Base-by-base conservation (phyloP, 345 rosid genomes). In the Luvunga scandens region DNA sequence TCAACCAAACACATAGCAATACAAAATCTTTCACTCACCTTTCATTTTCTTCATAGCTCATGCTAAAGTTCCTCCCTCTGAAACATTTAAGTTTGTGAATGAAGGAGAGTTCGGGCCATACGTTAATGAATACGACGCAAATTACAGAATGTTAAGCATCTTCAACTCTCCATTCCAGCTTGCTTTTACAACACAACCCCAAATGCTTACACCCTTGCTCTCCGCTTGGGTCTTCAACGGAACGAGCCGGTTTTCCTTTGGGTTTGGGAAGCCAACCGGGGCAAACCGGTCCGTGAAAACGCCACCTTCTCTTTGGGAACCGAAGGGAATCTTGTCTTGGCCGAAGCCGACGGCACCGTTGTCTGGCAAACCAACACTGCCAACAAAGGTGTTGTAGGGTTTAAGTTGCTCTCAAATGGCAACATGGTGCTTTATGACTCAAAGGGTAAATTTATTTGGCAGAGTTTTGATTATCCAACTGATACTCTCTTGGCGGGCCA, bases 211-310 rank as follows among this genome's bases (percentile, higher is more conserved):
- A 91, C 89, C 8, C 71, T 91, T 27, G 92, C 89, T 10, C 72
- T 89, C 0, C 82, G 91, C 13, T 84, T 87, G 79, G 94, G 87
- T 28, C 67, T 64, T 30, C 36, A 30, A 30, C 67, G 67, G 18
- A 6, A 28, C 21, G 67, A 64, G n/a, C 67, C 67, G 10, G 10
- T 64, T 18, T 74, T 80, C 30, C 67, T 90, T 22, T 88, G 88
- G 89, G 95, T 89, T 1, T 92, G 94, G 95, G 92, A 88, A 75
- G 97, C 92, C 25, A 90, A 89, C 73, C 66, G 90, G 2, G 88
- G 87, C 72, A 85, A 80, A 57, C 95, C 93, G 4, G 93, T 91
- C 42, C 67, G 79, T 21, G 92, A 90, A 78, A 90, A 89, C 12
- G 89, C 93, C 1, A 87, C 93, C 2, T 71, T 90, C 27, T 71